Evolutionary conservation across 1,284 basidiomycete genomes (phyloP), one percentile per base, ranked within the genome.

Genomic region (Mycosarcoma mackinlayi): DNA sequence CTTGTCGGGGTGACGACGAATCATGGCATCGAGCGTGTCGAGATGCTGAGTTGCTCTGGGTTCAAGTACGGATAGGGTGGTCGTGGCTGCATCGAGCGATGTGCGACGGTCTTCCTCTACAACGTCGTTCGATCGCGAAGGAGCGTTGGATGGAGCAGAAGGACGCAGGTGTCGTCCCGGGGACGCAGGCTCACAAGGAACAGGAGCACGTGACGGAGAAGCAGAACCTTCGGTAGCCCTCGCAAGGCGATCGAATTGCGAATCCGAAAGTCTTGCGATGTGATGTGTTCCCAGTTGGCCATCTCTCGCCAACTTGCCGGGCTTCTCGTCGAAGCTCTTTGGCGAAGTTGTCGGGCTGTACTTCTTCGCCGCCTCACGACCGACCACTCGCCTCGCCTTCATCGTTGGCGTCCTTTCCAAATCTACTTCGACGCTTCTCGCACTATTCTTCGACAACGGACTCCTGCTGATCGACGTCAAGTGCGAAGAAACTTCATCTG

Each of bases 401-500:
- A 47, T 6, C 6, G 51, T 54, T 10, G 51, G 50, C 14, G 63
- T 59, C 11, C 30, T 51, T 1, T 54, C 24, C n/a, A 39, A 16
- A 35, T 55, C 56, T 13, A 14, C 50, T 16, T 51, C 37, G n/a
- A n/a, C n/a, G n/a, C n/a, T n/a, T n/a, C n/a, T n/a, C 9, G 13
- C 39, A 10, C 39, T 59, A 2, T 35, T 48, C 42, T 46, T 59
- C 27, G 61, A 59, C 18, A 57, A 19, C 21, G 60, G 66, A 34
- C 61, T 69, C 9, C 67, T 40, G 27, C 61, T 64, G 25, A 65
- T 41, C 14, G 55, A 60, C n/a, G 67, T 70, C 40, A 70, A 35
- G 21, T 64, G 38, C 10, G 52, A 49, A 5, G 47, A 47, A 4
- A 44, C 33, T 14, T 46, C 46, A 10, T 53, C 47, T 21, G 39